These are phyloP conservation scores for Scutellospora calospora DNA, from an alignment of 371 early-diverging fungal species.

Conservation along the genomic window DNA sequence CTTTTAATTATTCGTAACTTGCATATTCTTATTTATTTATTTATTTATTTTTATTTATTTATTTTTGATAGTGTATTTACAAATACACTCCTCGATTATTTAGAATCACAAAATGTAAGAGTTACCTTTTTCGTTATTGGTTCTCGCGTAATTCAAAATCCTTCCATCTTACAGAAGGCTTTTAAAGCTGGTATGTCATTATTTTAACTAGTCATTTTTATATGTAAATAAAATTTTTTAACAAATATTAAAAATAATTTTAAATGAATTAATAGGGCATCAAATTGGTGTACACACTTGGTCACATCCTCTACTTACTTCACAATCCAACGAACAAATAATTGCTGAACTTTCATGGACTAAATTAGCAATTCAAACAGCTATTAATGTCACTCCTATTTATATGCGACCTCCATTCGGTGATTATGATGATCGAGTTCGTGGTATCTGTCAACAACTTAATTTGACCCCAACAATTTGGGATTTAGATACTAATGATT, in stretches of 20 bases:
- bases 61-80: slow-evolving; percentile 44
- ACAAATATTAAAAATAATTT: neutral
- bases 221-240: neutral
- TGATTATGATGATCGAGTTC: slow-evolving; percentile 75
- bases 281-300: slow-evolving; percentile 58
- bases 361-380: slow-evolving; percentile 68
- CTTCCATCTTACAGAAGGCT: slow-evolving; percentile 60
- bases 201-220: too few species aligned
- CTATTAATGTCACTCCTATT: slow-evolving; percentile 61
- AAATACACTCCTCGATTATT: slow-evolving; percentile 57
- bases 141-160: slow-evolving; percentile 61
- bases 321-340: slow-evolving; percentile 69
- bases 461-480: slow-evolving; percentile 60
- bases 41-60: neutral
- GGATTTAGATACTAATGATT: slow-evolving; percentile 53
- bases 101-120: slow-evolving; percentile 61
- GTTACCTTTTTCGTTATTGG: slow-evolving; percentile 74
- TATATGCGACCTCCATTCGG: slow-evolving; percentile 70
- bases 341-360: slow-evolving; percentile 81
- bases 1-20: neutral
- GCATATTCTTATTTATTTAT: neutral
- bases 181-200: slow-evolving; percentile 55
- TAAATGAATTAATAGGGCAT: slow-evolving; percentile 46
- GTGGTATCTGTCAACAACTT: slow-evolving; percentile 63
- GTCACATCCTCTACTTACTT: slow-evolving; percentile 73